These are phyloP conservation scores for Boechera retrofracta DNA, from an alignment of 345 rosid genomes.

Conservation along the genomic window DNA sequence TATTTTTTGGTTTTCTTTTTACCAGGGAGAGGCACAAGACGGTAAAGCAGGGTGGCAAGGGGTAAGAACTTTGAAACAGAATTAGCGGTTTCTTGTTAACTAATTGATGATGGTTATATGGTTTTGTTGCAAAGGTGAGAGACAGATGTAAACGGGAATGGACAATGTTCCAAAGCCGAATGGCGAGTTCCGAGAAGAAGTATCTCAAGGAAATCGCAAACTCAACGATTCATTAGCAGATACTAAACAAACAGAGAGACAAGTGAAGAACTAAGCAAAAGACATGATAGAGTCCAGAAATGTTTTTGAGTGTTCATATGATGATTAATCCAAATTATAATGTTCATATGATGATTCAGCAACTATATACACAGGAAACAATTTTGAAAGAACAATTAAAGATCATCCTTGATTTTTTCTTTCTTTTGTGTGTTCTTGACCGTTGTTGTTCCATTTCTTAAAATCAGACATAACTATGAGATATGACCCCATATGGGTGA, in stretches of 20 bases:
- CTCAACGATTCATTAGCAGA: slow-evolving; percentile 43
- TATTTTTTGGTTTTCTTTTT: neutral
- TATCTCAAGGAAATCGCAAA: slow-evolving; percentile 57
- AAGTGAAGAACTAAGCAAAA: neutral
- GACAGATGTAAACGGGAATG: slow-evolving; percentile 91
- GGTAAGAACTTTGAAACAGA: slow-evolving; percentile 52
- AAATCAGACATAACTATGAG: neutral
- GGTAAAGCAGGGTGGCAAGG: slow-evolving; percentile 89
- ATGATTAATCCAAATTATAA: slow-evolving; percentile 15
- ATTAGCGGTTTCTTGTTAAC: slow-evolving; percentile 16
- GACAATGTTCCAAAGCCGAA: slow-evolving; percentile 71
- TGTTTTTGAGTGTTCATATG: slow-evolving; percentile 20
- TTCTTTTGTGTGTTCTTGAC: neutral
- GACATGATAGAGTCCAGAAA: slow-evolving; percentile 15
- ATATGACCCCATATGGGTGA: neutral
- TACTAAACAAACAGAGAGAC: slow-evolving; percentile 27
- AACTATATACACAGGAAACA: slow-evolving; percentile 21
- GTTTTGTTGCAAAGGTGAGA: slow-evolving; percentile 69
- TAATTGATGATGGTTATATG: slow-evolving; percentile 20
- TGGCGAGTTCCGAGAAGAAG: slow-evolving; percentile 66
- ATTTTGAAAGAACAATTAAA: neutral
- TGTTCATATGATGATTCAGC: slow-evolving; percentile 26
- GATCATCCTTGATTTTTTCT: neutral
- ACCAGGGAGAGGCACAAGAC: slow-evolving; percentile 63
- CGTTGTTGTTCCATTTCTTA: neutral